Conservation (phyloP, 306 rosid species). For the Cicer arietinum region DNA sequence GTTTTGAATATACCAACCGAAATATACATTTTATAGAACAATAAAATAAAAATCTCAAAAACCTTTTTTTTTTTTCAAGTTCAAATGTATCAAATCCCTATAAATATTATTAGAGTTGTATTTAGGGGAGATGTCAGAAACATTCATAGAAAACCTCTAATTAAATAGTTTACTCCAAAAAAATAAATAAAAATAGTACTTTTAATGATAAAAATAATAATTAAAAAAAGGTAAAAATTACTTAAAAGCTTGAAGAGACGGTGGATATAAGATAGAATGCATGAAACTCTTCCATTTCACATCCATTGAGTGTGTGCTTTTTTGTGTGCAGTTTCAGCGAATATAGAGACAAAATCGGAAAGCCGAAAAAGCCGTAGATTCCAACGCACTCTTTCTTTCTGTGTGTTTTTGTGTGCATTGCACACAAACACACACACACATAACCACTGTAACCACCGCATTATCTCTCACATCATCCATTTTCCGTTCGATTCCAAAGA, state of each 20-base stretch:
- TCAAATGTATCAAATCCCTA: no score
- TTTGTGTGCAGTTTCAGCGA: constrained; percentile 45
- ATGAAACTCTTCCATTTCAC: constrained; percentile 24
- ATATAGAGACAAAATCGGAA: constrained; percentile 37
- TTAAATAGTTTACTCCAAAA: no score
- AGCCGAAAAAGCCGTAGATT: constrained; percentile 43
- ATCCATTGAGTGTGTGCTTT: background rate
- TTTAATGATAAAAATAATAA: background rate
- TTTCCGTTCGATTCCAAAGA: constrained; percentile 10
- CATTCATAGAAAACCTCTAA: no score
- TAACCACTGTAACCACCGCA: background rate
- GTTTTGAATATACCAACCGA: no score
- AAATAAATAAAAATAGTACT: background rate
- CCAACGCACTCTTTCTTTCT: constrained; percentile 24
- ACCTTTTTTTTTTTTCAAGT: no score
- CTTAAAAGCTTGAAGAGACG: background rate
- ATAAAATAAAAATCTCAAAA: no score
- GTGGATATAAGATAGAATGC: constrained; percentile 26
- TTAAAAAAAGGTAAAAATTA: background rate
- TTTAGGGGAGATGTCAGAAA: no score
- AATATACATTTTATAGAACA: no score
- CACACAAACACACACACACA: constrained; percentile 14
- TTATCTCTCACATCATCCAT: background rate
- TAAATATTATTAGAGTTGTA: no score
- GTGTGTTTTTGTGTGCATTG: background rate